Evolutionary conservation across 148 eudicot genomes (phyloP).

Genomic region (Salicornia ramosissima): DNA sequence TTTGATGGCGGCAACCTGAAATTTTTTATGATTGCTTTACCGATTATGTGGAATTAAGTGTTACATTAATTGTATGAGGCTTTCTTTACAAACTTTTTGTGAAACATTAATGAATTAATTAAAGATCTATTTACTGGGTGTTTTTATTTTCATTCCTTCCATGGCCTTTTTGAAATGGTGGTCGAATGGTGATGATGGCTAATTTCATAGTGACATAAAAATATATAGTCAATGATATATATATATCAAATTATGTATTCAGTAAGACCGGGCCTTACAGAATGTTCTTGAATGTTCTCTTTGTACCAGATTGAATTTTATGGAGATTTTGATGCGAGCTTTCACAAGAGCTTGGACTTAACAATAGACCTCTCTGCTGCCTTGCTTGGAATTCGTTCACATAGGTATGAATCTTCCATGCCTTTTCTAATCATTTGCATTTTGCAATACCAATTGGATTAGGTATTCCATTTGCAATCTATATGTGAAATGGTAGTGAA

Average conservation of each 20-base stretch:
- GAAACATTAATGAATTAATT: neutral
- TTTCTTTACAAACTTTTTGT: neutral
- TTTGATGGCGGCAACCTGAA: neutral
- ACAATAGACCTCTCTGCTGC: slow-evolving; percentile 67
- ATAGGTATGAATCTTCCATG: slow-evolving; percentile 39
- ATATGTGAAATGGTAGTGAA: no score
- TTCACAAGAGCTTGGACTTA: slow-evolving; percentile 84
- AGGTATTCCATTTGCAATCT: no score
- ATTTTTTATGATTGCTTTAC: neutral
- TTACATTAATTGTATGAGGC: neutral
- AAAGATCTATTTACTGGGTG: neutral
- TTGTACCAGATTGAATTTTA: slow-evolving; percentile 67
- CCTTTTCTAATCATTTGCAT: neutral
- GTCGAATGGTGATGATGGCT: neutral
- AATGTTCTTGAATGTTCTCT: neutral
- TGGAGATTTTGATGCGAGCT: slow-evolving; percentile 85
- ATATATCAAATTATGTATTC: neutral
- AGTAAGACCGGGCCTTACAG: neutral
- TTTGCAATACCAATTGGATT: no score
- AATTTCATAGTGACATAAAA: neutral
- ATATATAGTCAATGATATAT: neutral
- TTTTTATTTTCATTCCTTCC: neutral
- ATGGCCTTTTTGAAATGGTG: neutral
- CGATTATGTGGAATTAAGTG: neutral
- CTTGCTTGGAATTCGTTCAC: slow-evolving; percentile 81